Conservation (phyloP, 2,329 filamentous ascomycete species). For the Aspergillaceae sp. region DNA sequence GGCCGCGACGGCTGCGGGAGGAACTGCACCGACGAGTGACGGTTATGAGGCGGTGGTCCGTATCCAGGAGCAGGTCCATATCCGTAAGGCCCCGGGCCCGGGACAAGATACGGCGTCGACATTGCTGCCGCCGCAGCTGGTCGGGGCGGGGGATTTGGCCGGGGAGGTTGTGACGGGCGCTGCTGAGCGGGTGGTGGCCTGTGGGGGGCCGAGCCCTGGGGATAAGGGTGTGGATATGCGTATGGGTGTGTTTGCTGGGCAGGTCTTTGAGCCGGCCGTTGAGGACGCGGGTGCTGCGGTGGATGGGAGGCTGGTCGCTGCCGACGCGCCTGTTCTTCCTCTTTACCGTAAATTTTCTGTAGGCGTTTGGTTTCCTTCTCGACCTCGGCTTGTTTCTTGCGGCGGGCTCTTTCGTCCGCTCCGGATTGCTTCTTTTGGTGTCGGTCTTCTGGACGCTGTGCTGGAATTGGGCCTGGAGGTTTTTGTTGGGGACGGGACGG, state of each 20-base stretch:
- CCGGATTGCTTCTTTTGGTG: conserved; percentile 40
- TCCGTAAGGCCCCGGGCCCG: conserved; percentile 9
- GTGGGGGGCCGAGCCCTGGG: no score
- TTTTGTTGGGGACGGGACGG: not conserved
- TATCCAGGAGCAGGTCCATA: conserved; percentile 1
- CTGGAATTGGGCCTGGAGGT: not conserved
- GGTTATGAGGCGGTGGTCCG: not conserved
- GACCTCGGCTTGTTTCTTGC: conserved; percentile 47
- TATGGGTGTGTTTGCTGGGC: no score
- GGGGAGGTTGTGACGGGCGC: conserved; percentile 1
- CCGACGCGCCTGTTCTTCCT: conserved; percentile 28
- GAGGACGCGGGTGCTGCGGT: conserved; percentile 5
- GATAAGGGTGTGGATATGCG: no score
- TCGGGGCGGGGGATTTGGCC: conserved; percentile 7
- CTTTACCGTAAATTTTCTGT: conserved; percentile 46
- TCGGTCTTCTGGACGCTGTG: not conserved
- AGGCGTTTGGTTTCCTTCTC: conserved; percentile 73
- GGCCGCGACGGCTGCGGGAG: conserved; percentile 5
- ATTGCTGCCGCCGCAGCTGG: conserved; percentile 3
- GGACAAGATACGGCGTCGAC: not conserved
- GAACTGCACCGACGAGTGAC: conserved; percentile 14
- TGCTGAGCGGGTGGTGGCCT: no score
- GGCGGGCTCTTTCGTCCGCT: conserved; percentile 45
- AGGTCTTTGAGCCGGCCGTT: conserved; percentile 2
- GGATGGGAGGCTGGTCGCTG: conserved; percentile 3